phyloP scores from a whole-genome alignment of 345 rosid species.

The Carallia brachiata region DNA sequence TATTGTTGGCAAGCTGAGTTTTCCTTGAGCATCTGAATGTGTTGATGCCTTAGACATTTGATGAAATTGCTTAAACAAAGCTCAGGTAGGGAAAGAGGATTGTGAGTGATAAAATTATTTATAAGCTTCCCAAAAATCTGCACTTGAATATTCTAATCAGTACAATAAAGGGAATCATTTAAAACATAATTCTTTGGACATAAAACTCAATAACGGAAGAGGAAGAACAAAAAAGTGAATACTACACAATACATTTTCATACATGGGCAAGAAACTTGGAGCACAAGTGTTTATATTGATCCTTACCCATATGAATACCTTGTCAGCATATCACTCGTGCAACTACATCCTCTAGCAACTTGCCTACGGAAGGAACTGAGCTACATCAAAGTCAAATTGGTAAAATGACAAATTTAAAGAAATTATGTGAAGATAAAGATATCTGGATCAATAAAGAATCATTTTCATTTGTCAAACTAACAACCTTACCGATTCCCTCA shows the following conservation, averaged over 20 bases:
- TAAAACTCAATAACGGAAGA: background rate
- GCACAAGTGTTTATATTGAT: conserved; percentile 54
- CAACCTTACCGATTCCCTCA: conserved; percentile 64
- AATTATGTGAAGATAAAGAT: conserved; percentile 1
- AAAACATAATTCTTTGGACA: background rate
- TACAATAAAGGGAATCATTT: background rate
- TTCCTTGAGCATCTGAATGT: conserved; percentile 36
- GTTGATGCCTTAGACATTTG: conserved; percentile 23
- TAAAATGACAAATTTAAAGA: conserved; percentile 12
- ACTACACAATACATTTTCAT: background rate
- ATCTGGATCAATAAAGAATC: conserved; percentile 1
- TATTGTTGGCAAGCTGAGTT: conserved; percentile 56
- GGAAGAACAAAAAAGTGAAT: background rate
- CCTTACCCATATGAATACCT: too few species aligned
- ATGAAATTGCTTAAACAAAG: conserved; percentile 42
- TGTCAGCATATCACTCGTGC: conserved; percentile 22
- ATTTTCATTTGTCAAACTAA: conserved; percentile 10
- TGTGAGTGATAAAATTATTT: conserved; percentile 44
- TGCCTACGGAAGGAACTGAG: conserved; percentile 81
- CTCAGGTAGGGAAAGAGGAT: conserved; percentile 64
- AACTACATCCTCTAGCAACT: conserved; percentile 50
- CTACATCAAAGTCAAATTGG: conserved; percentile 36
- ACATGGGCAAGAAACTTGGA: conserved; percentile 11
- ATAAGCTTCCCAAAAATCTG: conserved; percentile 78
- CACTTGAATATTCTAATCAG: conserved; percentile 26